Evolutionary conservation across 345 rosid genomes (phyloP), one percentile per base, ranked within the genome.

Genomic region (Syzygium aqueum): DNA sequence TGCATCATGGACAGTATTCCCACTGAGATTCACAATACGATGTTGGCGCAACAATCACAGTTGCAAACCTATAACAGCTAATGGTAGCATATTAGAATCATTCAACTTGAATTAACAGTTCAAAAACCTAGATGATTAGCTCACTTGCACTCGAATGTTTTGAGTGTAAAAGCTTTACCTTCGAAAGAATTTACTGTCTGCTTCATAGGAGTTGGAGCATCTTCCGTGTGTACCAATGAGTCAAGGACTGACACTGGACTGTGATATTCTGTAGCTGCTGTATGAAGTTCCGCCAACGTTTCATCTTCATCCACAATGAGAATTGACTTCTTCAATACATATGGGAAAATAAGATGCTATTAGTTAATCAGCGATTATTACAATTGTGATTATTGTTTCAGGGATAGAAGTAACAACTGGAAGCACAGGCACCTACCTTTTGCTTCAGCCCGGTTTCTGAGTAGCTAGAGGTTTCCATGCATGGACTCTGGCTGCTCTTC

Each of bases 231-330:
- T 19, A 89, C 59, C 13, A 93, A 92, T 65, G 89, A 63, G 83
- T 96, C 98, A 49, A 96, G 98, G 86, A 97, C 98, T 56, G 99
- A 97, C 57, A 96, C 92, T 8, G 99, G 99, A 92, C 98, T 97
- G 37, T 93, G 97, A 90, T 96, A 94, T 89, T 96, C 99, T 77
- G 92, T 87, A 27, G 92, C 90, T 90, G 85, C 90, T 25, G 89
- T 67, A 52, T 93, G 90, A 85, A 92, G 91, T 86, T 95, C 94
- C 22, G 92, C 85, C 85, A 86, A 87, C 1, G 88, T 86, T 88
- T 90, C 92, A 83, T 92, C 96, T 84, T 96, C 94, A 86, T 90
- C 91, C 59, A 91, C 73, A 85, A 89, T 89, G 85, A 92, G 90
- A 86, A 90, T 84, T 85, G 96, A 90, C 87, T 90, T 93, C 97